A percentile compares a stretch with the other conserved stretches of the same genome.
These are phyloP conservation scores for Colletotrichum sansevieriae DNA, from an alignment of 2,329 filamentous ascomycete species.

Conservation along the genomic window DNA sequence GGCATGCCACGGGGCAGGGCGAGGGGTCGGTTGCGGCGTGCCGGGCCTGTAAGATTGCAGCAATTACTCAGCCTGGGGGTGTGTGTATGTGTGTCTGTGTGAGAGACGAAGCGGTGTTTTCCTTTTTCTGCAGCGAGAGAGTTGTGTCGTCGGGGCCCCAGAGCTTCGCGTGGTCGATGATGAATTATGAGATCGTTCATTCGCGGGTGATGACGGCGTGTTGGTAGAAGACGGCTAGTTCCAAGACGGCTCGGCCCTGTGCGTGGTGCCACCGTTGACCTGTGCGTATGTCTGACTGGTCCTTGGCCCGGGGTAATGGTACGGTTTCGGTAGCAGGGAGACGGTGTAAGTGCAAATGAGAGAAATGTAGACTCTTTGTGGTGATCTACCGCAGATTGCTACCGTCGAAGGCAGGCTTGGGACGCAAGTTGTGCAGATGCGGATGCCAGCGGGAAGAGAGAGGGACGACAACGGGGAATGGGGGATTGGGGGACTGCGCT, in stretches of 20 bases:
- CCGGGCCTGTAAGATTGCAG: conserved; percentile 45
- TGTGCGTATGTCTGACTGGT: conserved; percentile 34
- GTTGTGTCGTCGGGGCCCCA: background rate
- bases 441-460: background rate
- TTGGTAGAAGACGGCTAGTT: conserved; percentile 30
- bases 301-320: background rate
- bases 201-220: conserved; percentile 40
- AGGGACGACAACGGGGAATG: too few relatives aligned
- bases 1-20: conserved; percentile 32
- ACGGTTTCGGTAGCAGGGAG: background rate
- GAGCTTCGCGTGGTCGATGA: conserved; percentile 39
- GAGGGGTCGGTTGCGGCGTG: conserved; percentile 32
- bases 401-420: conserved; percentile 2
- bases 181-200: conserved; percentile 42
- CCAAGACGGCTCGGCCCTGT: conserved; percentile 37
- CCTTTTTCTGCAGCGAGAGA: conserved; percentile 21
- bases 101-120: too few relatives aligned
- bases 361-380: background rate
- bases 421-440: background rate
- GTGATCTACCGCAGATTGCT: conserved; percentile 5
- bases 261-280: conserved; percentile 23
- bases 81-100: too few relatives aligned
- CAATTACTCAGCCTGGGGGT: conserved; percentile 46
- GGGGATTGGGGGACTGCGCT: too few relatives aligned
- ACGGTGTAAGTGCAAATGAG: background rate